Base-by-base conservation (phyloP, 164 flowering plant species). In the Sedum album region DNA sequence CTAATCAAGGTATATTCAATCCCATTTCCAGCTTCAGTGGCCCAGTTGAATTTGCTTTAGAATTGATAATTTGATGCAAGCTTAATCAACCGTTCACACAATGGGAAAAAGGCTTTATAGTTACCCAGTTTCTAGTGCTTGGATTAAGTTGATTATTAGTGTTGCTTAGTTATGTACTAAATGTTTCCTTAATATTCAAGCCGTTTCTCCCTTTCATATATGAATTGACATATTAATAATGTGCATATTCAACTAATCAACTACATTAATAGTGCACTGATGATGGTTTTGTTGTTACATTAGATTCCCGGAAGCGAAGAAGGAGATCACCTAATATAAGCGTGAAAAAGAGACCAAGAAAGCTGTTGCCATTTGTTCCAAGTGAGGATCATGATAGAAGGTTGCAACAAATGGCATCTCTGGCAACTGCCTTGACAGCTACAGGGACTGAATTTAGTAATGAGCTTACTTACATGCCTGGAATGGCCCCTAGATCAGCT, bases 401-500 rank as follows among this genome's bases (percentile, higher is more conserved):
- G 68, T 66, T 88, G 71, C 75, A 84, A 66, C 96, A 91, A 75
- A 91, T 94, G 99, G 87, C 87, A 5, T 91, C 99, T 18, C 70
- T 91, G 28, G 99, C 99, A 0, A 88, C 93, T 1, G 96, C 99
- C 15, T 75, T 91, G 80, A 82, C 70, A 18, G 78, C 88, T 11
- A 84, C 93, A 0, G 78, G 83, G 1, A 75, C 97, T 0, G 70
- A 83, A 70, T 94, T 86, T 80, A 86, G 88, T 66, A 82, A 94
- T 71, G 84, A 86, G 72, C 96, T 94, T 8, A 85, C 91, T 15
- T 94, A 88, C 69, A 55, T 76, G 74, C 81, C 81, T 1, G 86
- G 91, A 65, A 90, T 90, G 96, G 97, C 98, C 66, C 88, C 87
- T 1, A 76, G 82, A 63, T 86, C 93, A 0, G 93, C 92, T 0